Evolutionary conservation across 1,284 basidiomycete genomes (phyloP).

Genomic region (Cutaneotrichosporon sp.): DNA sequence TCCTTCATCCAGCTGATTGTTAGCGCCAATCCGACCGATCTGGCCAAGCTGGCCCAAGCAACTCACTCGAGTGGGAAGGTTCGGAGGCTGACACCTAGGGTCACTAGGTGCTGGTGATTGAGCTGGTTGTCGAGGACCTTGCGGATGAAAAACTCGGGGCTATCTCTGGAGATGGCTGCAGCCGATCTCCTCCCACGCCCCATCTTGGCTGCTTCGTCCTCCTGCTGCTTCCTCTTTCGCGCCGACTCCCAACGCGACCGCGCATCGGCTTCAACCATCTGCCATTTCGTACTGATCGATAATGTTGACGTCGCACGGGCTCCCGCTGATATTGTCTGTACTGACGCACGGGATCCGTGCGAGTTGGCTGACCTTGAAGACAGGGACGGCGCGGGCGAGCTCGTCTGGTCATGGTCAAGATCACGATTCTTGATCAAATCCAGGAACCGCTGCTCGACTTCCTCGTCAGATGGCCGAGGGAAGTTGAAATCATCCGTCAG

Average conservation of each 20-base stretch:
- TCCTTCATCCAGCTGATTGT: constrained; percentile 68
- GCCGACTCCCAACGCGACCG: constrained; percentile 65
- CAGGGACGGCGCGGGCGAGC: constrained; percentile 28
- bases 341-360: constrained; percentile 8
- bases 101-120: constrained; percentile 28
- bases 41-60: not conserved
- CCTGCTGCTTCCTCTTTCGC: constrained; percentile 56
- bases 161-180: constrained; percentile 53
- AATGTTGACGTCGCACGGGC: constrained; percentile 49
- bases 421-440: constrained; percentile 65
- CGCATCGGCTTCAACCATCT: constrained; percentile 78
- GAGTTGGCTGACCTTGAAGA: constrained; percentile 20
- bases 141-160: constrained; percentile 61
- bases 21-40: not conserved
- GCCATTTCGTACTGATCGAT: constrained; percentile 84
- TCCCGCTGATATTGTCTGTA: constrained; percentile 20
- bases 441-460: constrained; percentile 72
- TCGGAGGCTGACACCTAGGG: constrained; percentile 54
- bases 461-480: constrained; percentile 62
- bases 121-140: constrained; percentile 38
- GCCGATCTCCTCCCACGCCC: constrained; percentile 52
- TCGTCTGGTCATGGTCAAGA: constrained; percentile 45
- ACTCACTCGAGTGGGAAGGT: constrained; percentile 73
- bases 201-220: constrained; percentile 54
- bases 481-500: constrained; percentile 4